Conservation (phyloP, 805 yeast genomes). For the Cyberlindnera maclurae region DNA sequence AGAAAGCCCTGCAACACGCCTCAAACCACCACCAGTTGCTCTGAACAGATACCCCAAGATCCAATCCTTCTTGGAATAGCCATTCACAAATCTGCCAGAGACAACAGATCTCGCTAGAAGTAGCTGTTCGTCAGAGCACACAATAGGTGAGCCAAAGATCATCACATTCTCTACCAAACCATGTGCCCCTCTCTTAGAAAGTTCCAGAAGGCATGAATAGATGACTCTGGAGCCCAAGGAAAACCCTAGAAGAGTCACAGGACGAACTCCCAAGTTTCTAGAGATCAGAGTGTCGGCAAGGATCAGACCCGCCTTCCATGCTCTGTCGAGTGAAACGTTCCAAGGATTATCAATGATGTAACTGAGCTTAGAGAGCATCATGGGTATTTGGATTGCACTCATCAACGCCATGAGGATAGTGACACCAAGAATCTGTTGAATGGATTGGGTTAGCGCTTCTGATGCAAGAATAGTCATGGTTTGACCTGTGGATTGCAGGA, state of each 20-base stretch:
- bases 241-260: constrained; percentile 88
- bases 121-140: constrained; percentile 70
- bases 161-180: constrained; percentile 88
- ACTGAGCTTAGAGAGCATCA: constrained; percentile 83
- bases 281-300: constrained; percentile 86
- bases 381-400: constrained; percentile 89
- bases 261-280: constrained; percentile 86
- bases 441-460: constrained; percentile 86
- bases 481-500: constrained; percentile 93
- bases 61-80: constrained; percentile 92
- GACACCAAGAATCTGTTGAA: constrained; percentile 91
- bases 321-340: constrained; percentile 94
- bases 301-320: constrained; percentile 92
- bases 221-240: constrained; percentile 90
- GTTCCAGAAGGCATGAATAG: constrained; percentile 79
- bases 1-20: constrained; percentile 85
- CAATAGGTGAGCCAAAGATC: constrained; percentile 83
- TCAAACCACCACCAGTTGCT: constrained; percentile 92
- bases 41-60: constrained; percentile 89
- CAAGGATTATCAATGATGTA: constrained; percentile 94
- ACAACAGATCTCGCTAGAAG: constrained; percentile 78
- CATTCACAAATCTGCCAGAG: constrained; percentile 84
- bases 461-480: constrained; percentile 90
- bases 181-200: constrained; percentile 77
- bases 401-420: constrained; percentile 83